Percentiles rank a stretch among this genome's conserved stretches.
Evolutionary conservation across 1,139 yeast genomes (phyloP).

Genomic region (Lodderomyces oxycetoniae): DNA sequence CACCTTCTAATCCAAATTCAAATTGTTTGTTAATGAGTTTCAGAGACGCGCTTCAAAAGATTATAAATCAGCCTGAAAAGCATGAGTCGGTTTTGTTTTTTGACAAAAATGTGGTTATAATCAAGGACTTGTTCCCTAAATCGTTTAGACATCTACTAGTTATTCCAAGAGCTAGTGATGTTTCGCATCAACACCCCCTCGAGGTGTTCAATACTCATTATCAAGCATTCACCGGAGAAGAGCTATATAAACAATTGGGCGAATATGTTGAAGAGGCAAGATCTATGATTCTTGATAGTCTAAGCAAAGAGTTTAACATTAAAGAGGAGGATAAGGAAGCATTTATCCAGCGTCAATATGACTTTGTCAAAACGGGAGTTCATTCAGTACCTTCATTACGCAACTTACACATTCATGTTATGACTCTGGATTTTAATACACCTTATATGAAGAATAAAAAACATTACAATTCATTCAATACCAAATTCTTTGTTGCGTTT

Average conservation of each 20-base stretch:
- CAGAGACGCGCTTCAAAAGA: slow-evolving; percentile 29
- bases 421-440: slow-evolving; percentile 61
- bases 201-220: slow-evolving; percentile 39
- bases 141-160: slow-evolving; percentile 57
- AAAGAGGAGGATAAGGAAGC: slow-evolving; percentile 4
- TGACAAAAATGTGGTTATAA: slow-evolving; percentile 52
- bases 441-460: slow-evolving; percentile 51
- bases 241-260: slow-evolving; percentile 27
- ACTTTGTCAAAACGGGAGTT: slow-evolving; percentile 55
- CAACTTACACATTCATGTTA: slow-evolving; percentile 69
- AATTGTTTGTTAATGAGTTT: slow-evolving; percentile 34
- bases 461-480: slow-evolving; percentile 70
- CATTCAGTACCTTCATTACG: slow-evolving; percentile 68
- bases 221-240: slow-evolving; percentile 14
- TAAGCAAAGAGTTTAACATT: slow-evolving; percentile 18
- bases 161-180: slow-evolving; percentile 45
- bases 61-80: slow-evolving; percentile 29
- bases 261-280: slow-evolving; percentile 43
- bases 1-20: neutral
- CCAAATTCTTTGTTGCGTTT: slow-evolving; percentile 59
- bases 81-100: slow-evolving; percentile 29
- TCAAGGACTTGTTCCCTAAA: slow-evolving; percentile 63
- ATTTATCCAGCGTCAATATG: slow-evolving; percentile 18
- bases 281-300: slow-evolving; percentile 32
- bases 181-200: slow-evolving; percentile 50